Conservation (phyloP, 2,329 filamentous ascomycete species). For the Metarhizium album region DNA sequence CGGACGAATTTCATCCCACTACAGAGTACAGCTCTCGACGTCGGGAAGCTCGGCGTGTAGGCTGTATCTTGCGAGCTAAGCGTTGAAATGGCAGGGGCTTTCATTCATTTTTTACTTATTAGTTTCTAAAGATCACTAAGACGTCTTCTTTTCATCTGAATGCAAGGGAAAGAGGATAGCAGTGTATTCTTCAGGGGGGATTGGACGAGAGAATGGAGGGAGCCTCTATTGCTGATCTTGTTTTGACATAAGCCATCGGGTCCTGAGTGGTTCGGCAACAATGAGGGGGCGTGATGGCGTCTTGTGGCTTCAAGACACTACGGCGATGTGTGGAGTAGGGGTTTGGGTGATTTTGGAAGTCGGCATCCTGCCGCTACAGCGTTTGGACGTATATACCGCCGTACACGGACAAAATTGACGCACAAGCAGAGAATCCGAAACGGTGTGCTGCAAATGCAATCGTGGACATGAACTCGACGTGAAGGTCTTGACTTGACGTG, state of each 20-base stretch:
- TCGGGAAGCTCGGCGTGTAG: constrained; percentile 89
- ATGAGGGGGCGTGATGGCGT: not conserved
- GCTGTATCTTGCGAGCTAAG: constrained; percentile 89
- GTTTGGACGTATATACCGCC: not conserved
- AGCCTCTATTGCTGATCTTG: not conserved
- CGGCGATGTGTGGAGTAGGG: not conserved
- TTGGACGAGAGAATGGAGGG: constrained; percentile 31
- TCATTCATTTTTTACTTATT: constrained; percentile 97
- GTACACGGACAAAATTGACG: not conserved
- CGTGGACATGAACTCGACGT: no score
- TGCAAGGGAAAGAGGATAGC: constrained; percentile 37
- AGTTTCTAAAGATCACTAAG: constrained; percentile 92
- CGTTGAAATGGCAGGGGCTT: constrained; percentile 95
- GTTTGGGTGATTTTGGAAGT: not conserved
- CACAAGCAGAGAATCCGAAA: not conserved
- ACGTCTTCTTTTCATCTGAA: constrained; percentile 97
- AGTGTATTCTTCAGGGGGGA: constrained; percentile 32
- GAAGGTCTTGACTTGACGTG: no score
- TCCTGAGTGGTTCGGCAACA: not conserved
- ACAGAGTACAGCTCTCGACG: constrained; percentile 95
- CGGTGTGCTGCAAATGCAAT: not conserved
- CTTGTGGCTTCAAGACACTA: not conserved
- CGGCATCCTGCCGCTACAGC: not conserved
- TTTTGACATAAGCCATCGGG: not conserved
- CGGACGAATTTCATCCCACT: constrained; percentile 96